Base-by-base conservation (phyloP, 306 rosid genomes). In the Cyamopsis tetragonoloba region DNA sequence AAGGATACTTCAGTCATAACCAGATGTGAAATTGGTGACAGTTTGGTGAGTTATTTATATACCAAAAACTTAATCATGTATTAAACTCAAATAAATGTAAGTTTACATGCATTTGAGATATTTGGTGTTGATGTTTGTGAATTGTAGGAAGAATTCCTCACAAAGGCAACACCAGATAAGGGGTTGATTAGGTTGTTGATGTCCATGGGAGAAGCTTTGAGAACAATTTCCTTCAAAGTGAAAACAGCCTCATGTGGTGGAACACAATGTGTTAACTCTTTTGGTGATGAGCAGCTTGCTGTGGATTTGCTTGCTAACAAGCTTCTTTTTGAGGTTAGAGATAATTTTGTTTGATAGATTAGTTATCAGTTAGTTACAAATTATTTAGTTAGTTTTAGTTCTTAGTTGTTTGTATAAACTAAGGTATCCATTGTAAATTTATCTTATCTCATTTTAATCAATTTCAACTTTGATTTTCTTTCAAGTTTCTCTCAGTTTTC, bases 211-310 rank as follows among this genome's bases (percentile, higher is more conserved):
- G 97, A 95, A 76, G 97, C 99, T 49, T 53, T 95, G 7, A 90
- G 99, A 77, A 90, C 96, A 61, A 95, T 90, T 77, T 80, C 95
- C 66, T 95, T 83, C 77, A 95, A 95, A 88, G 99, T 95, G 70
- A 95, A 87, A 79, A 95, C 99, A 12, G 99, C 99, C 70, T 85
- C 99, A 30, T 95, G 99, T 64, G 96, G 97, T 44, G 99, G 97
- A 83, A 95, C 99, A 37, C 96, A 96, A 30, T 95, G 99, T 83
- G 96, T 95, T 44, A 95, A 95, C 66, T 43, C 95, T 79, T 95
- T 95, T 60, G 99, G 99, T 34, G 99, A 95, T 35, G 99, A 95
- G 66, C 97, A 95, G 62, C 99, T 90, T 77, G 99, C 99, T 22
- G 99, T 93, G 35, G 99, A 90, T 77, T n/a, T 95, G 87, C 82